A percentile compares a stretch with the other conserved stretches of the same genome.
Evolutionary conservation across 2,329 filamentous ascomycete species (phyloP).

Genomic region (Verticillium nubilum): DNA sequence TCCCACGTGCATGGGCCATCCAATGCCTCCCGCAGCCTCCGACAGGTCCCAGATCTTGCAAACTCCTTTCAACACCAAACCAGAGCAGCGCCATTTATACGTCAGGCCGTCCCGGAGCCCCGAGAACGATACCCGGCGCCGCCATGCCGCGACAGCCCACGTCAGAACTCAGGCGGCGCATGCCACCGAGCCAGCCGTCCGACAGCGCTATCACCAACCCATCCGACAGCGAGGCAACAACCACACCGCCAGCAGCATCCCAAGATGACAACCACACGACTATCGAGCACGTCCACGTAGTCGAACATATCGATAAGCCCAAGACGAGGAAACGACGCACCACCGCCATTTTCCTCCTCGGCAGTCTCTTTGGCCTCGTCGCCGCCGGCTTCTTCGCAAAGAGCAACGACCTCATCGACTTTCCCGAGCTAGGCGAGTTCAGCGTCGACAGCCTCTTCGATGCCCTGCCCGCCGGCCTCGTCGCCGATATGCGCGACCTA

Average conservation of each 20-base stretch:
- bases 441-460: conserved; percentile 85
- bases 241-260: conserved; percentile 1
- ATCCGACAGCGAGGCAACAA: conserved; percentile 10
- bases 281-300: conserved; percentile 34
- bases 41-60: neutral
- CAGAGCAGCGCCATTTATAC: neutral
- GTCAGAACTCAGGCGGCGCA: conserved; percentile 7
- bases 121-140: neutral
- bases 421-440: conserved; percentile 64
- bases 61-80: neutral
- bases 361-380: conserved; percentile 86
- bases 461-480: conserved; percentile 77
- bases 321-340: conserved; percentile 66
- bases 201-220: conserved; percentile 10
- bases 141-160: neutral
- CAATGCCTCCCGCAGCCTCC: neutral
- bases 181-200: conserved; percentile 14
- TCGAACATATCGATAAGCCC: conserved; percentile 29
- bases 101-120: neutral
- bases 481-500: conserved; percentile 81
- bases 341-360: conserved; percentile 79
- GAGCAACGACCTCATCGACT: conserved; percentile 81
- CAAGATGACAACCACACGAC: conserved; percentile 27
- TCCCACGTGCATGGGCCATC: neutral
- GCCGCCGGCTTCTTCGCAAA: conserved; percentile 85